Percentiles rank a stretch among this genome's conserved stretches.
Evolutionary conservation across 331 rosid species (phyloP).

Genomic region (Malus hybrid): DNA sequence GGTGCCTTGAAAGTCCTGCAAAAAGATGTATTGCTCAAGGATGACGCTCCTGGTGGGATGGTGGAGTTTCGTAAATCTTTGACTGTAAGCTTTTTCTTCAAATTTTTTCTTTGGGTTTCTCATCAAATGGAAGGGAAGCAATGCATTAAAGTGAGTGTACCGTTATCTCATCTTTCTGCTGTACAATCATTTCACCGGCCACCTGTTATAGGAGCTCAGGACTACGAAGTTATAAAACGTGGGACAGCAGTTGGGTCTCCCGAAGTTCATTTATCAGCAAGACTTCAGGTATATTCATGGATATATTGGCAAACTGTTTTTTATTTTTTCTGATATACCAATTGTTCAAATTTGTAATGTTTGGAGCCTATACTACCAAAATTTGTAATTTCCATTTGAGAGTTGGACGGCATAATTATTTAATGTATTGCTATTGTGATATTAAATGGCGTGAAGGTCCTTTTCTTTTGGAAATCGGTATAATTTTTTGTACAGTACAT

Average conservation of each 20-base stretch:
- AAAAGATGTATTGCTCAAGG: constrained; percentile 54
- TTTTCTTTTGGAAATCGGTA: background rate
- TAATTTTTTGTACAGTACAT: background rate
- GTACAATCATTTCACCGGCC: constrained; percentile 75
- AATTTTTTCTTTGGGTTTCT: constrained; percentile 92
- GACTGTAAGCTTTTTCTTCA: constrained; percentile 78
- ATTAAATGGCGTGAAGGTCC: background rate
- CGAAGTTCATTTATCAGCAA: constrained; percentile 88
- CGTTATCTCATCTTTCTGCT: constrained; percentile 72
- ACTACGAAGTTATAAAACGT: constrained; percentile 67
- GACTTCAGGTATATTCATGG: constrained; percentile 57
- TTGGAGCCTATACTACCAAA: background rate
- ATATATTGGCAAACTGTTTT: background rate
- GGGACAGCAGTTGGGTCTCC: constrained; percentile 93
- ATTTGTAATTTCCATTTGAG: background rate
- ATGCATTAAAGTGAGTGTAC: constrained; percentile 33
- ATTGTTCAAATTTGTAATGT: background rate
- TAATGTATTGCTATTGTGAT: background rate
- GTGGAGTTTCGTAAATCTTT: constrained; percentile 86
- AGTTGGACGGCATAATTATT: background rate
- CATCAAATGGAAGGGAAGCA: constrained; percentile 49
- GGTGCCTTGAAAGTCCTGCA: constrained; percentile 55
- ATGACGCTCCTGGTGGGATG: constrained; percentile 94
- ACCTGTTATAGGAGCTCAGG: constrained; percentile 64
- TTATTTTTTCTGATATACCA: background rate